Conservation (phyloP, 208 protist species). For the Trypanosoma boissoni region DNA sequence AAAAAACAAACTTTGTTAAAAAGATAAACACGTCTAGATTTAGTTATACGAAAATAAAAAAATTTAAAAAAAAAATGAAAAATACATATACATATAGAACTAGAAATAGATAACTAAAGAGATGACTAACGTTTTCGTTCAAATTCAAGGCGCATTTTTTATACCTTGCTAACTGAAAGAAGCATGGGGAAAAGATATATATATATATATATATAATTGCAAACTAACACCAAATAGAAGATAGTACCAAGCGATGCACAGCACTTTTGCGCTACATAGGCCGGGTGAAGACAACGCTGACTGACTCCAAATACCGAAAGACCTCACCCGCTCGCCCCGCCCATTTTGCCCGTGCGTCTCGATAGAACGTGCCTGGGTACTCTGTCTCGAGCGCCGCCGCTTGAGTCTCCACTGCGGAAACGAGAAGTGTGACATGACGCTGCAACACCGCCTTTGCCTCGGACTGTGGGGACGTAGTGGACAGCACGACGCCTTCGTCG, state of each 20-base stretch:
- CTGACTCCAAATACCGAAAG: constrained; percentile 46
- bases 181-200: too few relatives aligned
- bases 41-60: constrained; percentile 4
- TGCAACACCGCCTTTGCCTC: constrained; percentile 48
- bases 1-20: constrained; percentile 9
- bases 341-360: constrained; percentile 54
- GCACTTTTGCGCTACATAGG: constrained; percentile 14
- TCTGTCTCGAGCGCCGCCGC: constrained; percentile 56
- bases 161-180: not conserved
- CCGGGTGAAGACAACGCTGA: constrained; percentile 72
- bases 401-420: constrained; percentile 55
- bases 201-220: too few relatives aligned
- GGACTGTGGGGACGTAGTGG: constrained; percentile 50
- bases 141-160: too few relatives aligned
- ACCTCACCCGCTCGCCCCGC: constrained; percentile 32
- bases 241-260: too few relatives aligned
- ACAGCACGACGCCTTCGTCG: constrained; percentile 39
- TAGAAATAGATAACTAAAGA: too few relatives aligned
- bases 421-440: constrained; percentile 42
- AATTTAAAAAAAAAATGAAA: constrained; percentile 21
- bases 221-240: too few relatives aligned
- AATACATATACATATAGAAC: too few relatives aligned
- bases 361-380: constrained; percentile 62
- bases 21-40: too few relatives aligned
- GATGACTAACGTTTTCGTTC: too few relatives aligned